Percentiles rank a stretch among this genome's conserved stretches.
Conservation (phyloP, 2,329 filamentous ascomycete genomes). For the Neonectria punicea region DNA sequence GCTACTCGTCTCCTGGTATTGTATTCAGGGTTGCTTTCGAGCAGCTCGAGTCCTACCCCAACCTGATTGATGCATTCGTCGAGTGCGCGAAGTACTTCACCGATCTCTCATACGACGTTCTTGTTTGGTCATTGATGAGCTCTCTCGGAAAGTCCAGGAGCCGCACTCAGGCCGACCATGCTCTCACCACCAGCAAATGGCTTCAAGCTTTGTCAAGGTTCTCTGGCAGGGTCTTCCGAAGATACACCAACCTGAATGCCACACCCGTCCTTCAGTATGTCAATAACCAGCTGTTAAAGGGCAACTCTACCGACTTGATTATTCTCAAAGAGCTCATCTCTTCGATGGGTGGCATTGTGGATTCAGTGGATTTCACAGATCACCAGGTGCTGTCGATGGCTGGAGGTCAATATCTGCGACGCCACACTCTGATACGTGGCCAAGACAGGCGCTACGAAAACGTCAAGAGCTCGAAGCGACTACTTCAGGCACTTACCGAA, state of each 20-base stretch:
- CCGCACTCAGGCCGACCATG: slow-evolving; percentile 70
- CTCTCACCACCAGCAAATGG: slow-evolving; percentile 88
- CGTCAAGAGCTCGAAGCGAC: slow-evolving; percentile 77
- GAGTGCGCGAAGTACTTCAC: slow-evolving; percentile 96
- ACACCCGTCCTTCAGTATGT: slow-evolving; percentile 91
- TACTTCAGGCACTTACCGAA: slow-evolving; percentile 82
- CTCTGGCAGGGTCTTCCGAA: slow-evolving; percentile 87
- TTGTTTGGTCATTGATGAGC: slow-evolving; percentile 92
- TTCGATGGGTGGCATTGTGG: slow-evolving; percentile 93
- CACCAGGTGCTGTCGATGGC: slow-evolving; percentile 88
- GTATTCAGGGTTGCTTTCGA: slow-evolving; percentile 90
- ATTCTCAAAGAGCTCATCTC: slow-evolving; percentile 90
- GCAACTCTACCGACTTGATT: slow-evolving; percentile 90
- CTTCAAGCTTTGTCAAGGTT: slow-evolving; percentile 90
- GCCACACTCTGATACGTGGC: slow-evolving; percentile 82
- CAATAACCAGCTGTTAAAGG: slow-evolving; percentile 80
- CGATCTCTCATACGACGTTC: slow-evolving; percentile 88
- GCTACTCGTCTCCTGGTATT: slow-evolving; percentile 87
- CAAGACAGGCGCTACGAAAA: slow-evolving; percentile 85
- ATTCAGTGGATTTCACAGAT: slow-evolving; percentile 89
- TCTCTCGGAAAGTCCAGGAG: slow-evolving; percentile 72
- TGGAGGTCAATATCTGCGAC: slow-evolving; percentile 81
- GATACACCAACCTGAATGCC: slow-evolving; percentile 85
- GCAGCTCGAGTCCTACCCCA: slow-evolving; percentile 94
- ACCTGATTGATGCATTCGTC: slow-evolving; percentile 93